These are phyloP conservation scores for Colletotrichum musicola DNA, from an alignment of 2,329 filamentous ascomycete genomes.

Conservation along the genomic window DNA sequence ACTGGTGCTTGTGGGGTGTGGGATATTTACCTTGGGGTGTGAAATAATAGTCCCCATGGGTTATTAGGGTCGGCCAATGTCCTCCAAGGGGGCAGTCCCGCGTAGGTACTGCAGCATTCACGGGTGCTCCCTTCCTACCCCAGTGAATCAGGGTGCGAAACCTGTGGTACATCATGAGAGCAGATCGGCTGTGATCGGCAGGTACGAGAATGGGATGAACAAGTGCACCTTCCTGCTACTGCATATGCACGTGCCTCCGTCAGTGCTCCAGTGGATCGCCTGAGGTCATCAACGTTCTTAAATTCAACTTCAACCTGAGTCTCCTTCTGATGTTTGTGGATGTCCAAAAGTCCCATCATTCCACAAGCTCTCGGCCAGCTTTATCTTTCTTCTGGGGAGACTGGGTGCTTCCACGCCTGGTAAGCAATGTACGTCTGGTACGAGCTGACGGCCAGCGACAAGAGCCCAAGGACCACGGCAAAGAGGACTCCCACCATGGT, in stretches of 20 bases:
- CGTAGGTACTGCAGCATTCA: too few relatives aligned
- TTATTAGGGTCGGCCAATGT: too few relatives aligned
- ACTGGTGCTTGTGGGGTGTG: too few relatives aligned
- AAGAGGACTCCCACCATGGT: slow-evolving; percentile 42
- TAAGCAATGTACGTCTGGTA: slow-evolving; percentile 43
- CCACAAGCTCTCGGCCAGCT: too few relatives aligned
- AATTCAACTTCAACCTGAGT: slow-evolving; percentile 2
- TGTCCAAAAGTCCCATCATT: background rate
- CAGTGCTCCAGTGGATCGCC: slow-evolving; percentile 1
- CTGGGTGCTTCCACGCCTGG: slow-evolving; percentile 42
- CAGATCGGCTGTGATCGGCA: background rate
- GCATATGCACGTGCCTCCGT: background rate
- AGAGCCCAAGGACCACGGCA: slow-evolving; percentile 39
- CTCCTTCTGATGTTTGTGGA: background rate
- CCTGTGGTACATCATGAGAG: too few relatives aligned
- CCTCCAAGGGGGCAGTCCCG: too few relatives aligned
- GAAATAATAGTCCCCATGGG: too few relatives aligned
- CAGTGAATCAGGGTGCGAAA: too few relatives aligned
- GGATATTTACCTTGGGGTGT: too few relatives aligned
- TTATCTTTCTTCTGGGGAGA: slow-evolving; percentile 11
- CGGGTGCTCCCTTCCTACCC: too few relatives aligned
- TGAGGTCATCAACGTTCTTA: slow-evolving; percentile 12
- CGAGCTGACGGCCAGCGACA: slow-evolving; percentile 36
- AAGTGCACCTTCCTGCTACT: background rate
- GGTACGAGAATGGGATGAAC: background rate